Evolutionary conservation across 768 basidiomycete genomes (phyloP).

Genomic region (Lenzites betulinus): DNA sequence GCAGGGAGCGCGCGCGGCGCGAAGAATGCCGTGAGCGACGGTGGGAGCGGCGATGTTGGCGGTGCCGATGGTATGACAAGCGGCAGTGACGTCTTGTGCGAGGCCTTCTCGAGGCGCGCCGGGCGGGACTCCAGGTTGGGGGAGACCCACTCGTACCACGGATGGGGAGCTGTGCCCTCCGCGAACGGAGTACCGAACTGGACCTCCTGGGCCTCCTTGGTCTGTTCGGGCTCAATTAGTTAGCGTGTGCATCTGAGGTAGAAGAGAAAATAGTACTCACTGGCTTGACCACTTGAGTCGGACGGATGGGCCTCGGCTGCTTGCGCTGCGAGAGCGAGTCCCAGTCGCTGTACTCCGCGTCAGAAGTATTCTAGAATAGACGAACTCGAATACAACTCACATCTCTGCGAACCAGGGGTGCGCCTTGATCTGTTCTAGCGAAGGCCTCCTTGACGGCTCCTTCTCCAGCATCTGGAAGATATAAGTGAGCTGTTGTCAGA

Average conservation of each 20-base stretch:
- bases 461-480: slow-evolving; percentile 8
- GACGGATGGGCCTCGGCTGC: neutral
- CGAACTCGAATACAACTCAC: neutral
- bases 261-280: neutral
- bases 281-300: neutral
- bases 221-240: neutral
- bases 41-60: neutral
- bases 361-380: too few species aligned
- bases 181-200: slow-evolving; percentile 4
- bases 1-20: neutral
- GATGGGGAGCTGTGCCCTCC: slow-evolving; percentile 1
- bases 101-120: neutral
- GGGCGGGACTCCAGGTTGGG: neutral
- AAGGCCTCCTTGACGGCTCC: neutral
- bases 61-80: neutral
- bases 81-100: neutral
- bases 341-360: slow-evolving; percentile 6
- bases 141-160: slow-evolving; percentile 13
- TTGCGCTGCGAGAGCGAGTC: slow-evolving; percentile 1
- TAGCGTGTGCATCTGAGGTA: neutral
- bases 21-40: neutral
- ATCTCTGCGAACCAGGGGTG: slow-evolving; percentile 10
- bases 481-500: neutral
- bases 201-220: neutral
- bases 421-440: slow-evolving; percentile 1